A percentile compares a stretch with the other conserved stretches of the same genome.
Evolutionary conservation across 768 basidiomycete genomes (phyloP).

Genomic region (Boletus tomentosulus): DNA sequence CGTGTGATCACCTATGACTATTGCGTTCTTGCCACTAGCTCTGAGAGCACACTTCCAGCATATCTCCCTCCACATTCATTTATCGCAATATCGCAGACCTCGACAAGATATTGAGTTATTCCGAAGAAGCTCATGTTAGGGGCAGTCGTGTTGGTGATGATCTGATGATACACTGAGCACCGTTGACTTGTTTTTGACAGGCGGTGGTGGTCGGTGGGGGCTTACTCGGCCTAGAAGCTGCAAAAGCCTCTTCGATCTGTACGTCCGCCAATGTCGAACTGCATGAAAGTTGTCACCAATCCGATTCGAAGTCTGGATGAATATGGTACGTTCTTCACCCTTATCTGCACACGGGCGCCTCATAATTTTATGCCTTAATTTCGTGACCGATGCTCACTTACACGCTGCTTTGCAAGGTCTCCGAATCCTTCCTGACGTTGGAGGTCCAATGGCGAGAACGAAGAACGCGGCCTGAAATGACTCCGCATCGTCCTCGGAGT

Average conservation of each 20-base stretch:
- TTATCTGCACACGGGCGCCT: too few relatives aligned
- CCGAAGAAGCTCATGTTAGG: slow-evolving; percentile 42
- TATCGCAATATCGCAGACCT: slow-evolving; percentile 72
- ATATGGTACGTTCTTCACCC: too few relatives aligned
- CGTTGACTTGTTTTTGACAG: background rate
- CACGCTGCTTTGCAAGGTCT: too few relatives aligned
- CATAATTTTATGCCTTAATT: too few relatives aligned
- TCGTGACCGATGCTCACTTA: too few relatives aligned
- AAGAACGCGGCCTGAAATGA: too few relatives aligned
- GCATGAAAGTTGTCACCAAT: too few relatives aligned
- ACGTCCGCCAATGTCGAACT: background rate
- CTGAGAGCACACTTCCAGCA: slow-evolving; percentile 56
- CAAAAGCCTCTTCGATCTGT: slow-evolving; percentile 1
- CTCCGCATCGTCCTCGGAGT: too few relatives aligned
- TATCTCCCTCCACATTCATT: slow-evolving; percentile 57
- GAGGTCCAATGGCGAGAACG: too few relatives aligned
- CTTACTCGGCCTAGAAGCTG: background rate
- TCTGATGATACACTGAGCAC: background rate
- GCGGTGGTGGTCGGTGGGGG: slow-evolving; percentile 1
- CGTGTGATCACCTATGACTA: slow-evolving; percentile 51
- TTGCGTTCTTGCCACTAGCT: slow-evolving; percentile 69
- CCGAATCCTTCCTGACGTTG: too few relatives aligned
- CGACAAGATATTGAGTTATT: slow-evolving; percentile 57
- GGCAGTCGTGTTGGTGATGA: slow-evolving; percentile 19
- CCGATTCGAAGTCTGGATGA: too few relatives aligned